These are phyloP conservation scores for Clitopilus passeckerianus DNA, from an alignment of 768 basidiomycete species.

Conservation along the genomic window DNA sequence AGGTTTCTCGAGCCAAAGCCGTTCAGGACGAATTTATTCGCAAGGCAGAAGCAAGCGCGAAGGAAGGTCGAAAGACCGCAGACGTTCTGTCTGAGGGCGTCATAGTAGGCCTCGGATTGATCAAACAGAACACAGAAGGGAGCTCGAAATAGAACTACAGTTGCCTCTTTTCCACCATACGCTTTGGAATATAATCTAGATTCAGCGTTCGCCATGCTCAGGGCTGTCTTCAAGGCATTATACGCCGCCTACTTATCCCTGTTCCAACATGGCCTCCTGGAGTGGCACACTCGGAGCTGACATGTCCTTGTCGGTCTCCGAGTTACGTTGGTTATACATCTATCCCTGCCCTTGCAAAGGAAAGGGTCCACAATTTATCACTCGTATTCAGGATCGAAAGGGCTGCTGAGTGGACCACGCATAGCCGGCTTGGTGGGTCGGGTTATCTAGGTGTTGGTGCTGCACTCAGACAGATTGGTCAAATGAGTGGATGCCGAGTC, in stretches of 20 bases:
- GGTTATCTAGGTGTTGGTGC: not conserved
- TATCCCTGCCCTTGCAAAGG: not conserved
- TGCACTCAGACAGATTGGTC: not conserved
- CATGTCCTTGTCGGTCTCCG: not conserved
- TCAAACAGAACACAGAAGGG: conserved; percentile 43
- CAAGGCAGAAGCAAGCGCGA: conserved; percentile 58
- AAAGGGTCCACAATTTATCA: not conserved
- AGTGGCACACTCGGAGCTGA: not conserved
- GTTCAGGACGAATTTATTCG: conserved; percentile 70
- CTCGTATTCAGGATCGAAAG: not conserved
- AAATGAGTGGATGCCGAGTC: no score
- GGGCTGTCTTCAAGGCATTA: not conserved
- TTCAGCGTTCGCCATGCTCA: not conserved
- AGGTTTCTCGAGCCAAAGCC: conserved; percentile 52
- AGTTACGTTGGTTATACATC: not conserved
- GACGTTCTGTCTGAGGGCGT: conserved; percentile 71
- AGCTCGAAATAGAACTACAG: not conserved
- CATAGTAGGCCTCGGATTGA: conserved; percentile 71
- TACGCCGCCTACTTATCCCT: not conserved
- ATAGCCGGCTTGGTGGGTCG: not conserved
- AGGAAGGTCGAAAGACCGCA: conserved; percentile 66
- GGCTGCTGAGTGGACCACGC: no score
- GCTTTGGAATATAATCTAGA: not conserved
- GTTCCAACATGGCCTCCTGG: not conserved
- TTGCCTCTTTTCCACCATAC: not conserved